These are phyloP conservation scores for Ceratonia siliqua DNA, from an alignment of 306 rosid genomes.

Conservation along the genomic window DNA sequence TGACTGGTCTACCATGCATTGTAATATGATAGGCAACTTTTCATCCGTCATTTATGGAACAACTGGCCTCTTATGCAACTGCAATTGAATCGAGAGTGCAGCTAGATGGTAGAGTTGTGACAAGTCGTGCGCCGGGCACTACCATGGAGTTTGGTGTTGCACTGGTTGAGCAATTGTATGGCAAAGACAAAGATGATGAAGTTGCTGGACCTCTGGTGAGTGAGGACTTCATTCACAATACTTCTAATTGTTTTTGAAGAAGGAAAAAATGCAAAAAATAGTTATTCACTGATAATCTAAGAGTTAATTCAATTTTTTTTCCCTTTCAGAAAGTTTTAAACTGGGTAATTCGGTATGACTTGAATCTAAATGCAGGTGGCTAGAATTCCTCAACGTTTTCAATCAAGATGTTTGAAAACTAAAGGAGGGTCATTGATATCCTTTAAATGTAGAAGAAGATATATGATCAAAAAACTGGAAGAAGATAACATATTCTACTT, in stretches of 20 bases:
- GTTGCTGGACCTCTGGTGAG: constrained; percentile 91
- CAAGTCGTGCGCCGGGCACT: constrained; percentile 93
- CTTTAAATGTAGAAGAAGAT: background rate
- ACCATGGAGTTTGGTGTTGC: constrained; percentile 82
- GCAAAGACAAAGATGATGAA: constrained; percentile 84
- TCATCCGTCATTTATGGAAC: constrained; percentile 79
- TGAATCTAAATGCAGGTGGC: background rate
- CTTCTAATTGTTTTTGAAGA: constrained; percentile 3
- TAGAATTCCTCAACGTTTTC: background rate
- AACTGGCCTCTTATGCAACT: constrained; percentile 62
- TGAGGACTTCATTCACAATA: constrained; percentile 31
- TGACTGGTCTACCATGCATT: constrained; percentile 43
- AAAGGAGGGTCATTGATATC: background rate
- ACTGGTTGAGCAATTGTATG: constrained; percentile 76
- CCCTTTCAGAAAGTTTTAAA: background rate
- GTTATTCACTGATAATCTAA: too few relatives aligned
- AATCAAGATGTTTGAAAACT: background rate
- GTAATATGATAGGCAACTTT: constrained; percentile 75
- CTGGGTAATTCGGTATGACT: background rate
- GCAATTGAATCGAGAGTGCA: constrained; percentile 88
- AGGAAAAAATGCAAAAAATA: background rate
- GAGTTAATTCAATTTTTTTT: background rate
- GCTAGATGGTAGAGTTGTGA: constrained; percentile 75
- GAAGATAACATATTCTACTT: background rate
- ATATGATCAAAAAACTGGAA: background rate